These are phyloP conservation scores for Gloeostereum incarnatum DNA, from an alignment of 768 basidiomycete species.

Conservation along the genomic window DNA sequence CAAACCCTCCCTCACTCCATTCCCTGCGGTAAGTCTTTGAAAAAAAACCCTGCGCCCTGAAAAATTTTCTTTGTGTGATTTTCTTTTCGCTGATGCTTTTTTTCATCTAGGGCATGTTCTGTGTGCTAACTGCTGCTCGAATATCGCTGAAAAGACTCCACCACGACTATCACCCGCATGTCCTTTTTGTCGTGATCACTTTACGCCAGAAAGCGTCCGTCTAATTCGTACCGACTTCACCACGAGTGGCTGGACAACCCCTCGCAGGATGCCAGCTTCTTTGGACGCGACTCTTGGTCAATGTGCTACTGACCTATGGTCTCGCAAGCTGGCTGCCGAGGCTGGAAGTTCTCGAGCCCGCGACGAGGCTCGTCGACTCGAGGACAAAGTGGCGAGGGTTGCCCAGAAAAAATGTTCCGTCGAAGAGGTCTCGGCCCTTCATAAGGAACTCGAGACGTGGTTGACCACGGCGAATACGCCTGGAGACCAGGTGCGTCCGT, in stretches of 20 bases:
- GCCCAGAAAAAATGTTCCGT: slow-evolving; percentile 83
- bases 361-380: slow-evolving; percentile 52
- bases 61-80: slow-evolving; percentile 17
- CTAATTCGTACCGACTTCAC: slow-evolving; percentile 74
- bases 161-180: slow-evolving; percentile 64
- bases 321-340: slow-evolving; percentile 36
- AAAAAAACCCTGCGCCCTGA: no score
- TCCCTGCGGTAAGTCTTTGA: slow-evolving; percentile 68
- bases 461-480: slow-evolving; percentile 47
- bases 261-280: slow-evolving; percentile 41
- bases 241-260: slow-evolving; percentile 60
- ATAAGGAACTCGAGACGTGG: slow-evolving; percentile 76
- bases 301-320: slow-evolving; percentile 27
- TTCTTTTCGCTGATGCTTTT: slow-evolving; percentile 7
- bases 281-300: slow-evolving; percentile 35
- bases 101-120: slow-evolving; percentile 61
- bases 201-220: slow-evolving; percentile 57
- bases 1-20: slow-evolving; percentile 72
- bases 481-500: slow-evolving; percentile 53
- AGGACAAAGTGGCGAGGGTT: slow-evolving; percentile 70
- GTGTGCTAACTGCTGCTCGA: slow-evolving; percentile 68
- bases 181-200: slow-evolving; percentile 79
- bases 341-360: slow-evolving; percentile 27
- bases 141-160: slow-evolving; percentile 74
- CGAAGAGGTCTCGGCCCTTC: slow-evolving; percentile 71